Evolutionary conservation across 2,329 filamentous ascomycete genomes (phyloP).

Genomic region (Dothideomycetes sp.): DNA sequence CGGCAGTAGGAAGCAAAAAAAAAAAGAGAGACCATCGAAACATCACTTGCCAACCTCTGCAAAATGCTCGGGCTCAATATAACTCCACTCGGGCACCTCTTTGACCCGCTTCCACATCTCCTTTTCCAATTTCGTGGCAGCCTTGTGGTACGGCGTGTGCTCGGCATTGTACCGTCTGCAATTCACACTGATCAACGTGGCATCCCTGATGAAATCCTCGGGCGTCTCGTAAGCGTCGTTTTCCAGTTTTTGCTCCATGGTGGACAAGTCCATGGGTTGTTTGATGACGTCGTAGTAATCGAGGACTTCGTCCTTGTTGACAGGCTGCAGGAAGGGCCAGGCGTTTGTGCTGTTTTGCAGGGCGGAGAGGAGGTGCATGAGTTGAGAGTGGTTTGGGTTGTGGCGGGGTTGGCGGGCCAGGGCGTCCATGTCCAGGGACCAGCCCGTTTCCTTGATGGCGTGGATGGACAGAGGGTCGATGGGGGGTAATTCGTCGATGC

Average conservation of each 20-base stretch:
- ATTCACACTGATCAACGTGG: conserved; percentile 84
- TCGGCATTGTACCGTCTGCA: conserved; percentile 96
- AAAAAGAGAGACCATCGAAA: neutral
- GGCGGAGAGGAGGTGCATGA: conserved; percentile 86
- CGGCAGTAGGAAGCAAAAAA: neutral
- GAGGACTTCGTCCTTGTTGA: conserved; percentile 92
- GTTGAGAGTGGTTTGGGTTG: conserved; percentile 90
- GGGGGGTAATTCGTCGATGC: conserved; percentile 42
- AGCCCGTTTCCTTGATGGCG: conserved; percentile 82
- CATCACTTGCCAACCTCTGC: conserved; percentile 11
- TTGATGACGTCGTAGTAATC: conserved; percentile 99
- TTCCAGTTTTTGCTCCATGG: conserved; percentile 93
- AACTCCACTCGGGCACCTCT: conserved; percentile 78
- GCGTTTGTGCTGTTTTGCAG: conserved; percentile 87
- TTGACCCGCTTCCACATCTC: conserved; percentile 93
- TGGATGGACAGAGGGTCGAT: conserved; percentile 82
- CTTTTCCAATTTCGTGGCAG: conserved; percentile 84
- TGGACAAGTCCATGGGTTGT: conserved; percentile 91
- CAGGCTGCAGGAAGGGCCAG: conserved; percentile 91
- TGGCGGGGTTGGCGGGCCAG: conserved; percentile 89
- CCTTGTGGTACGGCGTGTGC: conserved; percentile 89
- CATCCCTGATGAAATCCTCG: conserved; percentile 86
- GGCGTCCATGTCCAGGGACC: conserved; percentile 97
- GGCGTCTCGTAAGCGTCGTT: conserved; percentile 84
- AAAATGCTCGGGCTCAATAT: conserved; percentile 29